Base-by-base conservation (phyloP, 371 early-diverging fungal species). In the Apophysomyces elegans region DNA sequence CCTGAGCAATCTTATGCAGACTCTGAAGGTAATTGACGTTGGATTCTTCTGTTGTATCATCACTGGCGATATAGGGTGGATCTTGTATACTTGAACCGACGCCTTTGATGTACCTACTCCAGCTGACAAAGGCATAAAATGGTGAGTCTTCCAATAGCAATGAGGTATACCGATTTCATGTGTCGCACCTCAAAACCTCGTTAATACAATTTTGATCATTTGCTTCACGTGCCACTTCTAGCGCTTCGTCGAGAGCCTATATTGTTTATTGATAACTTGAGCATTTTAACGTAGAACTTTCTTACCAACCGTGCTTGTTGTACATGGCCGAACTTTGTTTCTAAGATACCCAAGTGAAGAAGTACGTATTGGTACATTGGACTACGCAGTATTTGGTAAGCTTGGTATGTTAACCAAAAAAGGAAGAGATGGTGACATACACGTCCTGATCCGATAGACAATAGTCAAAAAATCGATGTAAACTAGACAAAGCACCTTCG, bases 251-350 rank as follows among this genome's bases (percentile, higher is more conserved):
- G 4, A 80, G 63, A 12, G 74, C 74, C 76, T 74, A 62, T 44
- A 63, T 14, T 5, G 37, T 21, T 50, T 56, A n/a, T 9, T 1
- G 54, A 16, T 12, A 2, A 38, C 11, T 43, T 56, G 6, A 38
- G n/a, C 1, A 13, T 21, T 32, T 0, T 11, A 11, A 39, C 26
- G 21, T 65, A 35, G 18, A 8, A 5, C 32, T 41, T 4, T 39
- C 54, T 61, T 73, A 78, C 78, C 32, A 67, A 66, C 36, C 71
- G 38, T 32, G 80, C 76, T 62, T 67, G 74, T 13, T 50, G 66
- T 9, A 56, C 61, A 59, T 80, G 80, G 0, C 78, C 78, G 60
- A 80, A 76, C 37, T 74, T 80, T 5, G 74, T 64, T 66, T 80
- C 80, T 36, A 80, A 54, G 16, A 80, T 76, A 21, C 76, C 74